Evolutionary conservation across 345 rosid species (phyloP), one percentile per base, ranked within the genome.

Genomic region (Rhodamnia argentea): DNA sequence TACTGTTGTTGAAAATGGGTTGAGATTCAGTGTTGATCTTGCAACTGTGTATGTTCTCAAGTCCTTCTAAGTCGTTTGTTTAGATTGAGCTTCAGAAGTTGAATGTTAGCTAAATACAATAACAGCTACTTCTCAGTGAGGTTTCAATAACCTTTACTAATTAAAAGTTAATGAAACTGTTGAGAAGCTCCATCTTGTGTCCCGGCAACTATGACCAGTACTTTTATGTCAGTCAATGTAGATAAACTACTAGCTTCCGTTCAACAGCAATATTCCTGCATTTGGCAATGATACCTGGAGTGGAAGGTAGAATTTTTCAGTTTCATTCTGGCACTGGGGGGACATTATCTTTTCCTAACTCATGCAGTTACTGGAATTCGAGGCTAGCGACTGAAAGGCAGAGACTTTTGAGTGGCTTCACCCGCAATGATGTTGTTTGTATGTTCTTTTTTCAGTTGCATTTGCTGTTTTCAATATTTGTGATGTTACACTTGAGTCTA

Each of bases 351-450:
- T 42, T 85, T 86, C 6, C 86, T 74, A n/a, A 29, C 44, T 13
- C 87, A 53, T 90, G 91, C 94, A 92, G 99, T 84, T 96, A 94
- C 90, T 96, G 99, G 99, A 96, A 93, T 90, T 95, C 99, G 18
- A 95, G 96, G 90, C 96, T 96, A 81, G 95, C 91, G 86, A 95
- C 95, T 76, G 98, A 96, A 88, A 93, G 99, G 90, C 99, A 90
- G 86, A 94, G 95, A 86, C 96, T 96, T 88, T 88, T 96, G 52
- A 88, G 87, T 82, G 91, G 90, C 84, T 95, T 96, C 87, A 90
- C 92, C 58, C 91, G 76, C 87, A 87, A 86, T 52, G 99, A 95
- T 82, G 97, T 96, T 88, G 92, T 96, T 59, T 95, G 98, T 95
- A 87, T 53, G 87, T 37, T 70, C 81, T 37, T 37, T 82, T 54